Base-by-base conservation (phyloP, 1,284 basidiomycete genomes). In the Tylopilus sp. region DNA sequence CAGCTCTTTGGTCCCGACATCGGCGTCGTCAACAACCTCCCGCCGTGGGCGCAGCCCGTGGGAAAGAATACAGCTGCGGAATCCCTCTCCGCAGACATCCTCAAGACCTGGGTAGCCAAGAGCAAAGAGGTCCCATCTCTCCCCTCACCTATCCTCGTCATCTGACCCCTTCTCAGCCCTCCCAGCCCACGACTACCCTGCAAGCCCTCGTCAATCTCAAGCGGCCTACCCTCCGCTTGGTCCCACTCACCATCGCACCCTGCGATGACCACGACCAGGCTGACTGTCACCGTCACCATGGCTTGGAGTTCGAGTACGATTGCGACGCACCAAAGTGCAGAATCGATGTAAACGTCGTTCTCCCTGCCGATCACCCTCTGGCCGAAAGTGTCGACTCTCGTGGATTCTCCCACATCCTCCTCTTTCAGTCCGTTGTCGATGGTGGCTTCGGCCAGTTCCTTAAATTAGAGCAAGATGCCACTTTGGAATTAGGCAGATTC, bases 141-240 rank as follows among this genome's bases (percentile, higher is more conserved):
- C 0, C 7, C 10, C 5, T 21, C 9, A 0, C n/a, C 7, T 15
- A 0, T 18, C 2, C 26, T 23, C 19, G 29, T 1, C 6, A 3
- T 44, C 53, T 59, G 21, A 57, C 41, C 28, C 42, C 28, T 0
- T 41, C 16, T 19, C 53, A 91, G 87, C 69, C 80, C 13, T 77
- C 84, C 9, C 86, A 92, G 59, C 82, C 90, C 0, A 94, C 92
- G 0, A 95, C 92, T 0, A 94, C 91, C 2, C 74, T 95, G 1
- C 92, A 95, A 71, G 92, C 92, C 1, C 77, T 93, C 28, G 92
- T 95, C 54, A 94, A 94, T 61, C 81, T 95, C 59, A 94, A 94
- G 65, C 81, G 92, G 8, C 92, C 92, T 0, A 84, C 89, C 2
- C 74, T 84, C 47, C 85, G 78, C 39, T 79, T 82, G 38, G 88